Percentiles rank a stretch among this genome's conserved stretches.
phyloP scores from a whole-genome alignment of 2,329 filamentous ascomycete genomes.

The Hypoxylon sp. region DNA sequence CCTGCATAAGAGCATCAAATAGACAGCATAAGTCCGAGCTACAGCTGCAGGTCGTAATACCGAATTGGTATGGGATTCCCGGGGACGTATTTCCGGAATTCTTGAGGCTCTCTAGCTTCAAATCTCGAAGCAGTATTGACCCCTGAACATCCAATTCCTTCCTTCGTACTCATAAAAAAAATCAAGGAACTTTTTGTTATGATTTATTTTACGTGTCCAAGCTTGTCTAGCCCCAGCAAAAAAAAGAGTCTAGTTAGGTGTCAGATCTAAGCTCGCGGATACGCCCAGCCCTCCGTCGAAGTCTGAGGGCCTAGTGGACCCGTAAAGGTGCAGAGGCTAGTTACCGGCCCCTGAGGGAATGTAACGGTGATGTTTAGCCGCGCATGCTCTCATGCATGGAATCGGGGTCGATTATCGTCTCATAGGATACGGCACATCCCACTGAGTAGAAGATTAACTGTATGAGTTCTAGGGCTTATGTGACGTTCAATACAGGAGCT shows the following conservation, averaged over 20 bases:
- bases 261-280: slow-evolving; percentile 14
- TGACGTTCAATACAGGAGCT: slow-evolving; percentile 35
- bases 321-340: slow-evolving; percentile 42
- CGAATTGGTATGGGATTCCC: slow-evolving; percentile 25
- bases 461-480: slow-evolving; percentile 45
- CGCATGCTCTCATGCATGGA: slow-evolving; percentile 40
- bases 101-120: slow-evolving; percentile 27
- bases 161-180: slow-evolving; percentile 15
- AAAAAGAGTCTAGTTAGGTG: slow-evolving; percentile 7
- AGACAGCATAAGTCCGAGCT: slow-evolving; percentile 31
- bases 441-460: slow-evolving; percentile 23
- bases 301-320: slow-evolving; percentile 35
- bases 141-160: slow-evolving; percentile 33
- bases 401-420: slow-evolving; percentile 40
- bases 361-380: slow-evolving; percentile 46
- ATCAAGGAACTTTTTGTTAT: slow-evolving; percentile 25
- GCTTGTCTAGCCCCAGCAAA: slow-evolving; percentile 2
- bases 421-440: slow-evolving; percentile 38
- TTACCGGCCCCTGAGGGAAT: slow-evolving; percentile 44
- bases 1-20: slow-evolving; percentile 38
- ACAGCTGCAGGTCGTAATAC: slow-evolving; percentile 26
- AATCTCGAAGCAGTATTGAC: slow-evolving; percentile 11
- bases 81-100: slow-evolving; percentile 23
- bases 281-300: slow-evolving; percentile 21
- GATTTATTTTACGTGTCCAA: slow-evolving; percentile 8